phyloP scores from a whole-genome alignment of 2,329 filamentous ascomycete species.

The Calcarisporium arbuscula region DNA sequence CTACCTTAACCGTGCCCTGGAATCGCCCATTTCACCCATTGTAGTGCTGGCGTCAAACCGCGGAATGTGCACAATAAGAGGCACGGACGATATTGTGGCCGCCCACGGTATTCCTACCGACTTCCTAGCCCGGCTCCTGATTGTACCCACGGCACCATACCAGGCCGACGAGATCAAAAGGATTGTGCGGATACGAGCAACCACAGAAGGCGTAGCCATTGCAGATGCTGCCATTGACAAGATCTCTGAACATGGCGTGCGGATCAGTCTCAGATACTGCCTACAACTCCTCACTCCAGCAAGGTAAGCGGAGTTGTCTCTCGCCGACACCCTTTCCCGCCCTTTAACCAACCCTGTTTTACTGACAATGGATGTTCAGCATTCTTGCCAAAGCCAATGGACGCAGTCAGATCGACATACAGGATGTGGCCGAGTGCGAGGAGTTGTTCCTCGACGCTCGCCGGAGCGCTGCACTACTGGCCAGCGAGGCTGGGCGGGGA shows the following conservation, averaged over 20 bases:
- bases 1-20: constrained; percentile 95
- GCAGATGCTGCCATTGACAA: constrained; percentile 79
- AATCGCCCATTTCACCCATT: constrained; percentile 90
- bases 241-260: constrained; percentile 79
- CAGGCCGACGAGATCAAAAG: constrained; percentile 82
- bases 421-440: constrained; percentile 75
- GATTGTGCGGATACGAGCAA: constrained; percentile 79
- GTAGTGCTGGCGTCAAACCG: constrained; percentile 97
- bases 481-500: constrained; percentile 53
- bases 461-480: constrained; percentile 66
- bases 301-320: constrained; percentile 42
- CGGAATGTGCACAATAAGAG: constrained; percentile 86
- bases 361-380: too few relatives aligned
- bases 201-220: constrained; percentile 73
- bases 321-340: constrained; percentile 2
- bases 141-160: constrained; percentile 91
- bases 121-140: constrained; percentile 87
- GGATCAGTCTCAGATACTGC: constrained; percentile 86
- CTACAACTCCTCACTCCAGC: constrained; percentile 85
- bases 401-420: constrained; percentile 66
- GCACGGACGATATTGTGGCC: constrained; percentile 73
- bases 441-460: constrained; percentile 78
- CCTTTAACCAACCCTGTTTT: constrained; percentile 14
- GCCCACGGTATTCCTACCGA: constrained; percentile 93
- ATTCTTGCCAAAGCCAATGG: constrained; percentile 85